Base-by-base conservation (phyloP, 2,329 filamentous ascomycete genomes). In the Cytospora mali region DNA sequence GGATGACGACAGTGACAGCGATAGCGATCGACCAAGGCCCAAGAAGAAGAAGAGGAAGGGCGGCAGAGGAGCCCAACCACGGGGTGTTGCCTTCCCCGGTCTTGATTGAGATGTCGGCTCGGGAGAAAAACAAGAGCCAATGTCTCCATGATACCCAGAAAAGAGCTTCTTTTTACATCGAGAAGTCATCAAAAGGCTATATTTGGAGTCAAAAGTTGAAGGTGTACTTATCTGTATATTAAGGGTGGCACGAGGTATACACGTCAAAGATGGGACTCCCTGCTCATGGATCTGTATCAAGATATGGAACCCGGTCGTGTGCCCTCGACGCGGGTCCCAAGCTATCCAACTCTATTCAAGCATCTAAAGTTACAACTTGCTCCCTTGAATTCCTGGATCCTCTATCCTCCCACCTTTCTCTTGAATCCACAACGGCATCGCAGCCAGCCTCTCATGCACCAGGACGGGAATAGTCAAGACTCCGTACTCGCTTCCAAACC, bases 401-500 rank as follows among this genome's bases (percentile, higher is more conserved):
- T 31, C 13, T 33, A 10, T 28, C 6, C 28, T 9, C 28, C 16
- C 16, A 18, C 9, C 25, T 33, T 14, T n/a, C 27, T 29, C 21
- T 25, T 5, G 3, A 33, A 13, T 6, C 13, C 16, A 16, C 18
- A 33, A 7, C 51, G 35, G 29, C 27, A 3, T 21, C 9, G 28
- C 53, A 39, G 21, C 29, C 52, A 10, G n/a, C 10, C n/a, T 7
- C 29, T 68, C 58, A 85, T 57, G 77, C 81, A 1, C 88, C 88
- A 1, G 88, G 89, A 23, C 90, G 80, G 27, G 77, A 76, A 71
- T 92, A 93, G 68, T 91, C 86, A 60, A 93, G 74, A 14, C 80
- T 76, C 56, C 83, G 77, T 6, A 92, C 89, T 35, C 90, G 80
- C 67, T 82, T 83, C 90, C 90, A 93, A 1, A 90, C 87, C 69